Evolutionary conservation across 345 rosid species (phyloP), one percentile per base, ranked within the genome.

Genomic region (Populus simonii): DNA sequence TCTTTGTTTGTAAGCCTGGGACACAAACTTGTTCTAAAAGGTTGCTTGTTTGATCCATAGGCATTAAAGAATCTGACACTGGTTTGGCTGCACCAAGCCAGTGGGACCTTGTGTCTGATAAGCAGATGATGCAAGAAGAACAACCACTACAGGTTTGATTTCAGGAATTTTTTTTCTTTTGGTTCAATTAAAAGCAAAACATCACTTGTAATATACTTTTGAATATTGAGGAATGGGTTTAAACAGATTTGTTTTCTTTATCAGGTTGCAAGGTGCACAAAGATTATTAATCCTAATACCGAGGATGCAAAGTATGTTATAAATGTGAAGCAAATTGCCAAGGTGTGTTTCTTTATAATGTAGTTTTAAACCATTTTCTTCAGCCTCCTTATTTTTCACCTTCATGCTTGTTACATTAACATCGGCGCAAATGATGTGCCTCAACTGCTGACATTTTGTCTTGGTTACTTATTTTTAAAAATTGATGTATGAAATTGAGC

Each of bases 41-140:
- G 66, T 6, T 31, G 13, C 27, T 65, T 74, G 61, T 39, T 74
- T 76, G 43, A 13, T 38, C 3, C 8, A 25, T 39, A 93, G 98
- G 98, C 75, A 96, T 96, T 68, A 96, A 96, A 87, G 99, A 96
- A 83, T 96, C 99, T 55, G 99, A 93, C 70, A 96, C 98, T 53
- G 98, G 99, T 17, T 83, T 96, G 79, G 98, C 98, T 77, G 92
- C 97, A 66, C 99, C 99, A 7, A 93, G 98, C 76, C 99, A 96
- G 65, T 96, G 99, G 99, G 99, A 96, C 88, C 99, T 96, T 73
- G 99, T 96, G 20, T 96, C 99, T 2, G 99, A 96, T 76, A 96
- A 96, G 75, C 97, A 93, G 76, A 96, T 96, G 99, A 96, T 96
- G 99, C 99, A 96, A 80, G 99, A 96, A 80, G 99, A 96, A 83